Percentiles rank a stretch among this genome's conserved stretches.
phyloP scores from a whole-genome alignment of 169 alveolate genomes.

The Plasmodium knowlesi region DNA sequence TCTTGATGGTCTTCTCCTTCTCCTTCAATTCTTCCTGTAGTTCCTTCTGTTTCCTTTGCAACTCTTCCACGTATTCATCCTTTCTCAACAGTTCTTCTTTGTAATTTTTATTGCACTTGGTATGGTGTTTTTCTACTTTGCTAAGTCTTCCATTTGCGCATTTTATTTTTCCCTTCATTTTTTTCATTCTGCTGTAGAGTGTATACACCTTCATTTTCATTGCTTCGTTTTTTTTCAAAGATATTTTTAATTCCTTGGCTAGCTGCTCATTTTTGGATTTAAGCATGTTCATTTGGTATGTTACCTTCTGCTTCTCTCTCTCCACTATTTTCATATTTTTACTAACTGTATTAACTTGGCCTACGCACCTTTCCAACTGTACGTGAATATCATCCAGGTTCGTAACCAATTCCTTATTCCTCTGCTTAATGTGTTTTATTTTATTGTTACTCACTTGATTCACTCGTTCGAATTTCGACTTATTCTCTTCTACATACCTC shows the following conservation, averaged over 20 bases:
- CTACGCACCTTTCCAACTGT: conserved; percentile 18
- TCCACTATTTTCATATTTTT: conserved; percentile 9
- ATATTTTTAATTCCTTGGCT: not conserved
- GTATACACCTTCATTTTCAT: conserved; percentile 14
- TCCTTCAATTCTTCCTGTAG: conserved; percentile 5
- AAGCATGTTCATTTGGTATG: not conserved
- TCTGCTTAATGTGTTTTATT: conserved; percentile 6
- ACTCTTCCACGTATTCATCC: not conserved
- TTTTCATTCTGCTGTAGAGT: not conserved
- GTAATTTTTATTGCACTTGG: not conserved
- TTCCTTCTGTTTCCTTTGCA: not conserved
- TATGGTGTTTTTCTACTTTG: not conserved
- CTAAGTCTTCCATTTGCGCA: not conserved
- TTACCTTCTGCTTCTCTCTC: conserved; percentile 30
- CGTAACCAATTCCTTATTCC: conserved; percentile 1
- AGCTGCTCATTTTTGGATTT: conserved; percentile 17
- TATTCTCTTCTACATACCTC: conserved; percentile 13
- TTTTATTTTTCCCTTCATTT: not conserved
- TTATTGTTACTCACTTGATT: conserved; percentile 2
- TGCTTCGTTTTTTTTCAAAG: not conserved
- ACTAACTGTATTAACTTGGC: not conserved
- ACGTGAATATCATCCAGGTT: conserved; percentile 5
- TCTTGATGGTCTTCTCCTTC: not conserved
- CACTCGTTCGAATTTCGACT: not conserved
- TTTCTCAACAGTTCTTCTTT: conserved; percentile 11